A percentile compares a stretch with the other conserved stretches of the same genome.
phyloP scores from a whole-genome alignment of 306 rosid species.

The Betula pendula region DNA sequence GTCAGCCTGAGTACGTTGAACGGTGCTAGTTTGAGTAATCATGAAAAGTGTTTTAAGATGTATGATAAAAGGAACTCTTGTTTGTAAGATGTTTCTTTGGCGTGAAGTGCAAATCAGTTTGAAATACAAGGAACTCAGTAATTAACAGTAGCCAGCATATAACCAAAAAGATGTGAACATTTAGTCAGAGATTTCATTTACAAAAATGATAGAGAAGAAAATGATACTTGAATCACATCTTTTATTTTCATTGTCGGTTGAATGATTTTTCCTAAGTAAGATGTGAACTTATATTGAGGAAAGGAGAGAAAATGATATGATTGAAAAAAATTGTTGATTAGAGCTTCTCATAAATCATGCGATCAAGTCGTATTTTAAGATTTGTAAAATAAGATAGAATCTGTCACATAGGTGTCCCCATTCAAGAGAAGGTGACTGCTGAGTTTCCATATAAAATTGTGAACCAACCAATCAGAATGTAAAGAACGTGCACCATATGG shows the following conservation, averaged over 20 bases:
- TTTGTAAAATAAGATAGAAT: too few species aligned
- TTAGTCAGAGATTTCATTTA: too few species aligned
- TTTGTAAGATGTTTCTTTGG: not conserved
- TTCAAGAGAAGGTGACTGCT: too few species aligned
- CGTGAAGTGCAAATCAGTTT: not conserved
- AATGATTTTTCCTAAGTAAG: too few species aligned
- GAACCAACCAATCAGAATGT: too few species aligned
- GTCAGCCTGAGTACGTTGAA: not conserved
- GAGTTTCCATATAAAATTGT: too few species aligned
- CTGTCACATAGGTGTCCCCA: not conserved
- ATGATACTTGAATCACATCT: too few species aligned
- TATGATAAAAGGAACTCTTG: not conserved
- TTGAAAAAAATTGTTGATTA: not conserved
- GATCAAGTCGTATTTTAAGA: too few species aligned
- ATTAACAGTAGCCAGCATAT: not conserved
- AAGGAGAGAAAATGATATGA: not conserved
- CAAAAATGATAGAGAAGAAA: not conserved
- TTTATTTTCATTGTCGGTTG: too few species aligned
- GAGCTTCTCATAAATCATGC: not conserved
- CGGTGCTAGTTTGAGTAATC: not conserved
- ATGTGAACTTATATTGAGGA: not conserved
- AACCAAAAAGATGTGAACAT: not conserved
- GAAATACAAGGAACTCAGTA: not conserved
- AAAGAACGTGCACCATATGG: too few species aligned
- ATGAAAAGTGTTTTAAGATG: too few species aligned